Percentiles rank a stretch among this genome's conserved stretches.
phyloP scores from a whole-genome alignment of 345 rosid genomes.

The Acer yangbiense region DNA sequence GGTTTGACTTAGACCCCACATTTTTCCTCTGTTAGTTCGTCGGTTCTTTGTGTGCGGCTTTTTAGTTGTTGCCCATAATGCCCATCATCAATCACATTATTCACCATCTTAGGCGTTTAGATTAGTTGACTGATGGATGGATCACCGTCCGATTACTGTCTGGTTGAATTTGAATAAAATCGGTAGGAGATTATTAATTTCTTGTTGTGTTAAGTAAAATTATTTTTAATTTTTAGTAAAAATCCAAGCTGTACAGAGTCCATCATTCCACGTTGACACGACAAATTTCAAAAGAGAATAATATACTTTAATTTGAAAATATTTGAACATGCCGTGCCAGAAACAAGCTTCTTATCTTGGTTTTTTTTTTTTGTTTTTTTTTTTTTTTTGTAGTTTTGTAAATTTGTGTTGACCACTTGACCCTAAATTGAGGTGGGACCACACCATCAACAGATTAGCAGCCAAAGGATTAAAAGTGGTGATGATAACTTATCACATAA shows the following conservation, averaged over 20 bases:
- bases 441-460: neutral
- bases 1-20: conserved; percentile 1
- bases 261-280: conserved; percentile 12
- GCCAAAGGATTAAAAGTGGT: neutral
- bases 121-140: neutral
- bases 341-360: neutral
- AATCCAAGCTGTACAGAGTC: neutral
- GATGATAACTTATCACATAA: neutral
- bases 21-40: too few relatives aligned
- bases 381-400: neutral
- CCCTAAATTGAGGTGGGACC: neutral
- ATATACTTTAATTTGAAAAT: conserved; percentile 28
- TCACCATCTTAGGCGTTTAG: neutral
- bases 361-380: too few relatives aligned
- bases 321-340: conserved; percentile 9
- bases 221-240: neutral
- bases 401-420: neutral
- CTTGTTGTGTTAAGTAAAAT: neutral
- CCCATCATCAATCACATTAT: neutral
- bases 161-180: too few relatives aligned
- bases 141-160: neutral
- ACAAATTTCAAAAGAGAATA: neutral
- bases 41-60: too few relatives aligned
- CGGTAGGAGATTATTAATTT: too few relatives aligned
- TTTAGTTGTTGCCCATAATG: neutral